These are phyloP conservation scores for peach (Prunus persica) DNA, from an alignment of 306 rosid genomes.

Conservation along the genomic window Prunus_persica_NCBIv2 NC_034010.1:22132001-22132500, in stretches of 20 bases:
- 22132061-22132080: neutral
- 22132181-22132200: constrained; percentile 58
- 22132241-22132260: constrained; percentile 60
- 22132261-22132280: constrained; percentile 96
- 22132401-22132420: constrained; percentile 84
- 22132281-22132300: constrained; percentile 70
- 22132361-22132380: constrained; percentile 83
- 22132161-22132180: constrained; percentile 34
- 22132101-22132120: constrained; percentile 18
- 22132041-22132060: constrained; percentile 4
- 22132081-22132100: neutral
- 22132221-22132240: constrained; percentile 59
- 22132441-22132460: constrained; percentile 96
- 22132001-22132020: neutral
- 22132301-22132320: constrained; percentile 77
- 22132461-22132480: constrained; percentile 87
- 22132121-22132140: constrained; percentile 15
- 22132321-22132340: constrained; percentile 92
- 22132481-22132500: constrained; percentile 85
- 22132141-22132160: constrained; percentile 20
- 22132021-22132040: neutral
- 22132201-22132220: constrained; percentile 90
- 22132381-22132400: constrained; percentile 70
- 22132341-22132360: constrained; percentile 68
- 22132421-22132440: constrained; percentile 70